Percentiles rank a stretch among this genome's conserved stretches.
These are phyloP conservation scores for Erucastrum elatum DNA, from an alignment of 345 rosid genomes.

Conservation along the genomic window DNA sequence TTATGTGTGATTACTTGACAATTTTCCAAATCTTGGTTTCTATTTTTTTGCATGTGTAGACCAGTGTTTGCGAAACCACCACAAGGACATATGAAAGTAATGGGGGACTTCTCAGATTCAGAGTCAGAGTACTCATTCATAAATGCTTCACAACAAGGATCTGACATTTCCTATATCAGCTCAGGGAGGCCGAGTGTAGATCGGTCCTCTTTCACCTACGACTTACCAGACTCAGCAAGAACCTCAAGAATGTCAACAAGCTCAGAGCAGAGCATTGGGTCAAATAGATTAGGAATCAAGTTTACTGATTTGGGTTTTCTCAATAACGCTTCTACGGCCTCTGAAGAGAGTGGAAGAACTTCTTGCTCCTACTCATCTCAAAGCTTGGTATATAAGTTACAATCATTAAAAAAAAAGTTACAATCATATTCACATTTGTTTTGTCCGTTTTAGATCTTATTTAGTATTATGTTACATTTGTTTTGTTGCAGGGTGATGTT, in stretches of 20 bases:
- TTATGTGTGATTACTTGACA: neutral
- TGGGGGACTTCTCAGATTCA: constrained; percentile 52
- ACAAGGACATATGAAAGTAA: constrained; percentile 39
- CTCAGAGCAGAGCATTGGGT: constrained; percentile 65
- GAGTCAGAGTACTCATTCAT: constrained; percentile 71
- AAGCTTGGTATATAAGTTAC: constrained; percentile 41
- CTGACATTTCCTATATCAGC: constrained; percentile 76
- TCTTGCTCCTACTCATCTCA: constrained; percentile 62
- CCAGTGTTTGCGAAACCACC: constrained; percentile 46
- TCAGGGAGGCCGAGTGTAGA: constrained; percentile 78
- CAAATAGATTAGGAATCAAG: constrained; percentile 51
- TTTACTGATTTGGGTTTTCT: constrained; percentile 42
- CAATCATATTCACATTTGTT: neutral
- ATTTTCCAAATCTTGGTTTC: constrained; percentile 2
- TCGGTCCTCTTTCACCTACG: constrained; percentile 48
- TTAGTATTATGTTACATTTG: neutral
- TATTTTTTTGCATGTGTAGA: constrained; percentile 41
- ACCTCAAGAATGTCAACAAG: constrained; percentile 54
- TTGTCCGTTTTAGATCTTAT: neutral
- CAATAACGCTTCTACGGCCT: constrained; percentile 50
- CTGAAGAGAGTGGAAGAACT: constrained; percentile 57
- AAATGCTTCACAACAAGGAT: constrained; percentile 42
- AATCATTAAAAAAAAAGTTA: neutral
- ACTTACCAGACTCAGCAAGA: constrained; percentile 47
- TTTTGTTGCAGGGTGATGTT: constrained; percentile 60